Evolutionary conservation across 2,329 filamentous ascomycete species (phyloP).

Genomic region (Alternaria longipes): DNA sequence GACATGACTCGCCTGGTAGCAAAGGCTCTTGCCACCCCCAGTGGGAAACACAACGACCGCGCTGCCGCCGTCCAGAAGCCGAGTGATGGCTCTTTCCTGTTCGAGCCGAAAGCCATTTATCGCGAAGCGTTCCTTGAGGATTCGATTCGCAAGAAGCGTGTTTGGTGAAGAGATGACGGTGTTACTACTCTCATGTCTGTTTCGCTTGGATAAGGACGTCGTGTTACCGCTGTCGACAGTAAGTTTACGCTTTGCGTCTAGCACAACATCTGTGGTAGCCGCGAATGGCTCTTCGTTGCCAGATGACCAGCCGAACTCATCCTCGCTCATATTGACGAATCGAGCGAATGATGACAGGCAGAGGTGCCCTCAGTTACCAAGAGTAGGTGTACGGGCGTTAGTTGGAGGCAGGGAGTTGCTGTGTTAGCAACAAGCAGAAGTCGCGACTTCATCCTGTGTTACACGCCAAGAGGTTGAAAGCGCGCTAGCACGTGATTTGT

Average conservation of each 20-base stretch:
- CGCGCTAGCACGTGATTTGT: slow-evolving; percentile 10
- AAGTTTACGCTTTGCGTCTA: slow-evolving; percentile 17
- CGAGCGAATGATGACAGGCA: too few relatives aligned
- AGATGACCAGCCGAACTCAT: slow-evolving; percentile 21
- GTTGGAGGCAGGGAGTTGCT: background rate
- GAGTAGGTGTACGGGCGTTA: background rate
- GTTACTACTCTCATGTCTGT: background rate
- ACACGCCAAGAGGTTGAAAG: background rate
- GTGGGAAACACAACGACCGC: slow-evolving; percentile 75
- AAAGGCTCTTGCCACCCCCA: slow-evolving; percentile 92
- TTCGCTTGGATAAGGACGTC: slow-evolving; percentile 4
- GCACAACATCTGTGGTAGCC: slow-evolving; percentile 1
- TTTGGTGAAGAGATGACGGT: slow-evolving; percentile 8
- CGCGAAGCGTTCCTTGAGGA: slow-evolving; percentile 55
- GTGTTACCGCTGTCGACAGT: background rate
- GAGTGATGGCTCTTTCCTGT: slow-evolving; percentile 57
- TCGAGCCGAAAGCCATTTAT: slow-evolving; percentile 56
- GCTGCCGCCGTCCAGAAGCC: slow-evolving; percentile 56
- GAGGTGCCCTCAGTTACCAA: too few relatives aligned
- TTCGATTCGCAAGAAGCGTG: slow-evolving; percentile 40
- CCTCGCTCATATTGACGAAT: slow-evolving; percentile 17
- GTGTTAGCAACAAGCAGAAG: background rate
- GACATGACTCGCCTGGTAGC: slow-evolving; percentile 76
- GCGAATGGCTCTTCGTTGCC: slow-evolving; percentile 18
- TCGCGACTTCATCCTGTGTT: background rate